These are phyloP conservation scores for Sporisorium iseilematis-ciliati DNA, from an alignment of 1,284 basidiomycete genomes.

Conservation along the genomic window DNA sequence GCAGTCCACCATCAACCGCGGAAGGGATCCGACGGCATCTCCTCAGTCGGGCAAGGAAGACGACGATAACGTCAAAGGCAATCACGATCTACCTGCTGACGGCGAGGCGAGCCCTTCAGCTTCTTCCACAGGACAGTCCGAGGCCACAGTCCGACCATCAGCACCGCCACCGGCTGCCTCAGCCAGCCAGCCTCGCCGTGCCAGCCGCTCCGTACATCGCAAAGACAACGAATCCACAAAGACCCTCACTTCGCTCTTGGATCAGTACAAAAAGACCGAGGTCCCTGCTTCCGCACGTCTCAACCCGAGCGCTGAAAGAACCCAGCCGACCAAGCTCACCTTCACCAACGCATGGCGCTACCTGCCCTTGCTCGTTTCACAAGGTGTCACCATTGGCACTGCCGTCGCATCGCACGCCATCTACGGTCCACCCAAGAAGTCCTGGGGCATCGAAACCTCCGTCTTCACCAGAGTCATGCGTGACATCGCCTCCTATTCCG, in stretches of 20 bases:
- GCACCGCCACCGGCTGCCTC: slow-evolving; percentile 30
- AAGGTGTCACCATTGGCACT: slow-evolving; percentile 65
- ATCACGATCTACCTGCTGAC: slow-evolving; percentile 15
- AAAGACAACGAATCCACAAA: slow-evolving; percentile 50
- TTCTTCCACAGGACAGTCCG: slow-evolving; percentile 45
- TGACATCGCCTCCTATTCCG: slow-evolving; percentile 83
- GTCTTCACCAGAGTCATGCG: slow-evolving; percentile 81
- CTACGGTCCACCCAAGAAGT: slow-evolving; percentile 81
- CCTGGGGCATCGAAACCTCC: slow-evolving; percentile 82
- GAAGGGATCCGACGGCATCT: slow-evolving; percentile 27
- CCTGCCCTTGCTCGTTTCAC: slow-evolving; percentile 65
- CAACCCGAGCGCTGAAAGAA: slow-evolving; percentile 53
- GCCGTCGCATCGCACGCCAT: slow-evolving; percentile 67
- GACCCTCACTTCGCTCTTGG: slow-evolving; percentile 61
- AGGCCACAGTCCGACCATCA: slow-evolving; percentile 42
- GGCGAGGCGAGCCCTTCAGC: slow-evolving; percentile 38
- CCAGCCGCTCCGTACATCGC: slow-evolving; percentile 28
- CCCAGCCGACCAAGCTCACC: slow-evolving; percentile 53
- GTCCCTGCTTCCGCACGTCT: slow-evolving; percentile 62
- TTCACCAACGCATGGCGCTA: slow-evolving; percentile 65
- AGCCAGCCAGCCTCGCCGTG: slow-evolving; percentile 34
- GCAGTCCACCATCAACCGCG: slow-evolving; percentile 44
- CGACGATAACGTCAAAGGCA: slow-evolving; percentile 6
- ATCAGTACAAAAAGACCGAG: slow-evolving; percentile 60
- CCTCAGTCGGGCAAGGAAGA: slow-evolving; percentile 13